Base-by-base conservation (phyloP, 768 basidiomycete genomes). In the Pleurotus citrinopileatus region DNA sequence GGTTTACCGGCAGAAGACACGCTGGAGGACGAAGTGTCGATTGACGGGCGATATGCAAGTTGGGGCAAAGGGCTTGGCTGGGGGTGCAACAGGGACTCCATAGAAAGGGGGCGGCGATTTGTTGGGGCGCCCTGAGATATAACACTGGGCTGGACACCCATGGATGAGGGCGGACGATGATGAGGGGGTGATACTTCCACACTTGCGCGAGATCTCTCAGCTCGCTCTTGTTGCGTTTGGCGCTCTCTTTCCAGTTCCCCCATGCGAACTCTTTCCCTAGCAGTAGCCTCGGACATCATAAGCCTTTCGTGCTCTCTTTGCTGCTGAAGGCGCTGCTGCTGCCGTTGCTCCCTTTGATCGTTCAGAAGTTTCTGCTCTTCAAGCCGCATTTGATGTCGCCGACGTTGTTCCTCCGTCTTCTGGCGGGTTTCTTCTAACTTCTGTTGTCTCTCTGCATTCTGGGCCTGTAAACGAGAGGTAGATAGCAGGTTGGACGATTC, bases 301-400 rank as follows among this genome's bases (percentile, higher is more conserved):
- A 56, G 65, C 53, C 60, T 70, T 47, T 65, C 63, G 34, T 66
- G 62, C 42, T 63, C 65, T 40, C 65, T 64, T n/a, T 63, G 60
- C 9, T 60, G 63, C 42, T 65, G 60, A n/a, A 55, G 61, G 27
- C 61, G 60, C 12, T 60, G 59, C 23, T 67, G 65, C 15, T 59
- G 65, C 34, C 58, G 65, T 46, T 65, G 64, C 26, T 53, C 27
- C 6, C 48, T 60, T n/a, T 59, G 61, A 37, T 65, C 65, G 27
- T 63, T 32, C 7, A 42, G 52, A 23, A 25, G 23, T 13, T 43
- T 54, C 40, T 55, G 51, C 32, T 59, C 58, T 25, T 57, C 57
- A 15, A 59, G 56, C 45, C 57, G 61, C 5, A 46, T 53, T 13
- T 65, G 61, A 12, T 58, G 38, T 28, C 63, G 61, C 46, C 60